Percentiles rank a stretch among this genome's conserved stretches.
Evolutionary conservation across 2,329 filamentous ascomycete species (phyloP).

Genomic region (Rhynchosporium agropyri): DNA sequence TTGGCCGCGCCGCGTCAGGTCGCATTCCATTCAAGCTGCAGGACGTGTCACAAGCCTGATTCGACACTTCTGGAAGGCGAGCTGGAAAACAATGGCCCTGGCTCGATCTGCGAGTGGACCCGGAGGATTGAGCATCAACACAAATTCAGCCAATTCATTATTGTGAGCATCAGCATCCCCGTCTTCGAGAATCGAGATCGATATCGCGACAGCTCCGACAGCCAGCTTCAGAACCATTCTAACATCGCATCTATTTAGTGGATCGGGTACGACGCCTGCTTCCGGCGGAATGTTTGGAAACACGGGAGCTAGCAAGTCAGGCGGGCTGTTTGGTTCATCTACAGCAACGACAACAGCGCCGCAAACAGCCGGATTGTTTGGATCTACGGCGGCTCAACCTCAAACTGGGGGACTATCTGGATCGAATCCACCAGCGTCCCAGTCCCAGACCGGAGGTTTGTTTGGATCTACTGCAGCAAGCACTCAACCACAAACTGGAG

Average conservation of each 20-base stretch:
- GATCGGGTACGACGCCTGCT: constrained; percentile 33
- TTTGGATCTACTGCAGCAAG: constrained; percentile 38
- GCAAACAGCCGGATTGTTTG: constrained; percentile 42
- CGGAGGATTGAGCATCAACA: constrained; percentile 65
- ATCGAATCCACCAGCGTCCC: constrained; percentile 22
- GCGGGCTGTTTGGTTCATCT: constrained; percentile 38
- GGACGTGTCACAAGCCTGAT: constrained; percentile 13
- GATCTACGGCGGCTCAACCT: constrained; percentile 35
- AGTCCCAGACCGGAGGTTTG: constrained; percentile 38
- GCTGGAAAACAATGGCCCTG: constrained; percentile 38
- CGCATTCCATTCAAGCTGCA: constrained; percentile 19
- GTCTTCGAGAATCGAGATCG: constrained; percentile 10
- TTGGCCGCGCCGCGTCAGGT: constrained; percentile 23
- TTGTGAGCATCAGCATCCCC: constrained; percentile 49
- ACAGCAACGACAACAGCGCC: constrained; percentile 33
- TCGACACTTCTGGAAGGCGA: constrained; percentile 17
- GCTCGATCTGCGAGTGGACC: constrained; percentile 62
- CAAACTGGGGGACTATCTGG: constrained; percentile 41
- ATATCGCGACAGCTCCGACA: constrained; percentile 20
- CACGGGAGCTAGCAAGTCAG: constrained; percentile 28
- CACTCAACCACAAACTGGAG: constrained; percentile 34
- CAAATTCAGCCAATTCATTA: constrained; percentile 59
- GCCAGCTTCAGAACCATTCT: constrained; percentile 21
- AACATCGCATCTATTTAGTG: constrained; percentile 34
- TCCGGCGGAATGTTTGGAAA: constrained; percentile 36